Base-by-base conservation (phyloP, 176 grass and related monocot genomes). In the Oryza meyeriana region DNA sequence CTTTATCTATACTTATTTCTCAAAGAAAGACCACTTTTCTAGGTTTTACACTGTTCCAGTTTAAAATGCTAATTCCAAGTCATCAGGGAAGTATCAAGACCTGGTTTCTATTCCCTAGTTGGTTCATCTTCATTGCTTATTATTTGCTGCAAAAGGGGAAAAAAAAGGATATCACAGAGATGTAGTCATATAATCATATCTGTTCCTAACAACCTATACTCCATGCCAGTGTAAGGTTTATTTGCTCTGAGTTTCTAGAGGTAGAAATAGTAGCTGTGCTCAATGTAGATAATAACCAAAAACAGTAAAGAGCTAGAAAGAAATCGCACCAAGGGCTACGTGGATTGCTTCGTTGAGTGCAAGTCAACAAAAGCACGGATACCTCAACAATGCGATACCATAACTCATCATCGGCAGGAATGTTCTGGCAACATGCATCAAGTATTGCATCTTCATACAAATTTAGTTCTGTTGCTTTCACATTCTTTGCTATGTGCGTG, bases 381-480 rank as follows among this genome's bases (percentile, higher is more conserved):
- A 95, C 68, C 79, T 95, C 90, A 86, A 93, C 64, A 72, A 87
- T 76, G 18, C 0, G 80, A 79, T 90, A 76, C 96, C 96, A 95
- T 70, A 95, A 61, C 57, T 98, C 90, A 80, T 95, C 93, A 29
- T 75, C 85, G 2, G 79, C 79, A 85, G 93, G 82, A 75, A 98
- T 95, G 81, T 93, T 98, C 44, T 84, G 71, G 63, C 89, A 91
- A 69, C 88, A 95, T 2, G 87, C 96, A 69, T 98, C 93, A 66
- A 98, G 93, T 73, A 98, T 72, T 48, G 93, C 93, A 74, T 91
- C 96, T 88, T 95, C 96, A 44, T 88, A 98, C 79, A 90, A 80
- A 91, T 85, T 93, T 87, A 98, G 81, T 47, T 98, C 92, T 3
- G 88, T 59, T n/a, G 67, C 78, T 86, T 89, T 93, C 63, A 95